phyloP scores from a whole-genome alignment of 371 early-diverging fungal species.

The Fennellomyces sp. region DNA sequence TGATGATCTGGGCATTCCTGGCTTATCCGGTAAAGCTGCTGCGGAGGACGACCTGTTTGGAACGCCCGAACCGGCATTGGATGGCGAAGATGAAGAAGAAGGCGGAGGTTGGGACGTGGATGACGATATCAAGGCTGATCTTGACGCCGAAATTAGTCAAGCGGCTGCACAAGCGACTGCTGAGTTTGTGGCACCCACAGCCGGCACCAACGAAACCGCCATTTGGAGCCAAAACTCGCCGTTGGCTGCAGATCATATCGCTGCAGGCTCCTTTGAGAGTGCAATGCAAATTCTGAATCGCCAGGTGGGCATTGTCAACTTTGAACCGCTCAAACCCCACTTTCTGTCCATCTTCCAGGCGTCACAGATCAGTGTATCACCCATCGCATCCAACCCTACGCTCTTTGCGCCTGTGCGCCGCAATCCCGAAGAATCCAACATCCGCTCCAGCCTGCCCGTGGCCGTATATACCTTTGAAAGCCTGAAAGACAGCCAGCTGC shows the following conservation, averaged over 20 bases:
- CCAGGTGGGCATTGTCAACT: constrained; percentile 86
- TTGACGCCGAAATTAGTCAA: constrained; percentile 62
- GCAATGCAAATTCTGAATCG: constrained; percentile 91
- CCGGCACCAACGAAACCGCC: constrained; percentile 70
- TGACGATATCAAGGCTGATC: constrained; percentile 64
- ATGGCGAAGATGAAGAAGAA: constrained; percentile 48
- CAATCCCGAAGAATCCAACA: constrained; percentile 56
- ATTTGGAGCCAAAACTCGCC: constrained; percentile 83
- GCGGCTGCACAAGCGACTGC: constrained; percentile 66
- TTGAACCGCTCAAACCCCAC: constrained; percentile 84
- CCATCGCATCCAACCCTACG: constrained; percentile 63
- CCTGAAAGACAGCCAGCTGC: constrained; percentile 59
- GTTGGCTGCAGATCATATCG: constrained; percentile 88
- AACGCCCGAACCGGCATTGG: constrained; percentile 36
- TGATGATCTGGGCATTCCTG: constrained; percentile 36
- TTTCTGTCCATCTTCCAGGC: constrained; percentile 85
- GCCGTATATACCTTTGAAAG: constrained; percentile 56
- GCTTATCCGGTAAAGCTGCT: constrained; percentile 9
- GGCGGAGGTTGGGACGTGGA: constrained; percentile 61
- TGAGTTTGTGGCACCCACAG: constrained; percentile 68
- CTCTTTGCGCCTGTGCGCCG: constrained; percentile 64
- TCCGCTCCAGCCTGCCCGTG: constrained; percentile 56
- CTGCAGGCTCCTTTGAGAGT: constrained; percentile 91
- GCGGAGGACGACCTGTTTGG: constrained; percentile 27
- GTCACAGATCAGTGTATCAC: constrained; percentile 69